Conservation (phyloP, 2,329 filamentous ascomycete genomes). For the Aspergillus sp. region DNA sequence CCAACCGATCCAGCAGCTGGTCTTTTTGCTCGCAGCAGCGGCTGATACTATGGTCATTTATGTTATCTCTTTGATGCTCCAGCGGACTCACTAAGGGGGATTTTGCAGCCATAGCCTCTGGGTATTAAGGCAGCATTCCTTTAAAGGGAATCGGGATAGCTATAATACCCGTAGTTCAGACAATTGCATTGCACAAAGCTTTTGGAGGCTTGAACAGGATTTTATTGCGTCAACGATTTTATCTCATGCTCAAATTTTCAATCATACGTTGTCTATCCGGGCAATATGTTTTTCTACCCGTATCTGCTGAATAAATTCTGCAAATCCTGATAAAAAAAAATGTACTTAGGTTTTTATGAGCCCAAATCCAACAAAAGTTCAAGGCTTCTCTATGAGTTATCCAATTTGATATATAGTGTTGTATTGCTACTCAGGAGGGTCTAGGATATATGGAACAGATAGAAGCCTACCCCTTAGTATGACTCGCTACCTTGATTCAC, state of each 20-base stretch:
- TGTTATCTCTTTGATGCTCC: not conserved
- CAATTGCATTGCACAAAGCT: not conserved
- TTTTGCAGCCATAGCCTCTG: slow-evolving; percentile 4
- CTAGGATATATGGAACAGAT: too few relatives aligned
- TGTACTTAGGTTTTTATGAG: not conserved
- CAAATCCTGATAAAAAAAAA: not conserved
- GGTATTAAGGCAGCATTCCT: not conserved
- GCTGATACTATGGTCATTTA: not conserved
- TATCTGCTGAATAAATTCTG: not conserved
- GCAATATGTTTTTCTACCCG: not conserved
- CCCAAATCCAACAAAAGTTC: not conserved
- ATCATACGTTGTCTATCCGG: not conserved
- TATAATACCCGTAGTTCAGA: not conserved
- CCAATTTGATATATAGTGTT: too few relatives aligned
- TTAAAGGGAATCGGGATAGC: not conserved
- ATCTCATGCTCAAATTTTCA: not conserved
- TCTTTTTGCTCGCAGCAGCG: not conserved
- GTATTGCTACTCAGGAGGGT: too few relatives aligned
- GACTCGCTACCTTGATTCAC: too few relatives aligned
- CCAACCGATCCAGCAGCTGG: not conserved
- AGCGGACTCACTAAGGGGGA: not conserved
- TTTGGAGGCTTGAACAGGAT: not conserved
- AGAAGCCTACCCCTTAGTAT: too few relatives aligned
- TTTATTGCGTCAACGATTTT: not conserved
- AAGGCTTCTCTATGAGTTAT: not conserved